phyloP scores from a whole-genome alignment of 1,139 yeast genomes.

The Oligophagozyma castellii region DNA sequence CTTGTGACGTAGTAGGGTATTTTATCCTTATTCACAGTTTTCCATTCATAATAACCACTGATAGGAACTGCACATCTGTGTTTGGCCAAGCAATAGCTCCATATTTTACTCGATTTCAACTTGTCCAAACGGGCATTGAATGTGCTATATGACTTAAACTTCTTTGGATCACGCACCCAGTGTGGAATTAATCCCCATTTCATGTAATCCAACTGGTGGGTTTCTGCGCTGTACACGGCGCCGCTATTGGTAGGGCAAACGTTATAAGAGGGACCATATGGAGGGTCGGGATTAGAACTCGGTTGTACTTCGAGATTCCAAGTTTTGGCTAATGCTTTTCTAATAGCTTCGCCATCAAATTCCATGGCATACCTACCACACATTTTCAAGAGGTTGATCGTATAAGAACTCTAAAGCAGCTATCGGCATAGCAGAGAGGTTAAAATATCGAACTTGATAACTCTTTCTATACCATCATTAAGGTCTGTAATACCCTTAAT shows the following conservation, averaged over 20 bases:
- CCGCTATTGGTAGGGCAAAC: slow-evolving; percentile 38
- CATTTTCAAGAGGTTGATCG: slow-evolving; percentile 25
- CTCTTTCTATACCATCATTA: too few species aligned
- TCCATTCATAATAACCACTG: slow-evolving; percentile 84
- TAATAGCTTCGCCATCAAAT: slow-evolving; percentile 12
- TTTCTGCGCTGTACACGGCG: slow-evolving; percentile 28
- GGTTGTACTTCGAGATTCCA: slow-evolving; percentile 3
- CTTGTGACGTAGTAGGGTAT: slow-evolving; percentile 55
- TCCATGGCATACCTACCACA: slow-evolving; percentile 37
- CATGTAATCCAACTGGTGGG: slow-evolving; percentile 29
- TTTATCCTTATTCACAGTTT: slow-evolving; percentile 26
- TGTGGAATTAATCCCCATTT: slow-evolving; percentile 50
- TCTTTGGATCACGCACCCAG: slow-evolving; percentile 31
- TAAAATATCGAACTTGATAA: too few species aligned
- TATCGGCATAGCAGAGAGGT: too few species aligned
- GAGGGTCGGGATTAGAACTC: background rate
- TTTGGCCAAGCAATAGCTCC: slow-evolving; percentile 28
- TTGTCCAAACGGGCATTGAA: slow-evolving; percentile 60
- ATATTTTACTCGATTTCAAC: slow-evolving; percentile 32
- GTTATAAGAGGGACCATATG: slow-evolving; percentile 26
- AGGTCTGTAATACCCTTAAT: too few species aligned
- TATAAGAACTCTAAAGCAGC: too few species aligned
- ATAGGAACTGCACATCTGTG: slow-evolving; percentile 57
- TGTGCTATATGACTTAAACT: slow-evolving; percentile 28
- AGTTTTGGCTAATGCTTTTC: slow-evolving; percentile 5